Evolutionary conservation across 2,329 filamentous ascomycete species (phyloP).

Genomic region (Chrysoporthe cubensis): DNA sequence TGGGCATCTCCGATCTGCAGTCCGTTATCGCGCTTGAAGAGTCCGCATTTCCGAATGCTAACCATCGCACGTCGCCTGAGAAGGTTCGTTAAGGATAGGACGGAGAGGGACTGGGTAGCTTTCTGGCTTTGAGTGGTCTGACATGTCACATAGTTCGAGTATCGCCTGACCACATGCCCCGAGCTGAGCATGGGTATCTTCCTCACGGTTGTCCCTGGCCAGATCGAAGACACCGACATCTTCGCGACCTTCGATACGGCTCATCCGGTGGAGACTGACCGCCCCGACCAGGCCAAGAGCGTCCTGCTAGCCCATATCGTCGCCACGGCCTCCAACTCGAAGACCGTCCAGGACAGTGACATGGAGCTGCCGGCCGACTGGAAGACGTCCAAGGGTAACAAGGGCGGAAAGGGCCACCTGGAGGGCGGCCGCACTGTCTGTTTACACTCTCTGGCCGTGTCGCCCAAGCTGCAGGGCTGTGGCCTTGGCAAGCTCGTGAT

Average conservation of each 20-base stretch:
- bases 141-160: conserved; percentile 62
- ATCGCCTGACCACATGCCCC: conserved; percentile 74
- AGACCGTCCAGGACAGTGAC: conserved; percentile 71
- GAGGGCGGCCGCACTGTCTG: conserved; percentile 75
- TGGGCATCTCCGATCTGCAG: conserved; percentile 69
- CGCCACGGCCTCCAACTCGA: conserved; percentile 68
- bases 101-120: background rate
- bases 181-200: conserved; percentile 82
- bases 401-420: conserved; percentile 67
- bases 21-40: conserved; percentile 61
- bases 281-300: conserved; percentile 57
- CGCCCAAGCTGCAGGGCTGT: conserved; percentile 73
- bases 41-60: conserved; percentile 54
- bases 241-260: conserved; percentile 57
- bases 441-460: conserved; percentile 80
- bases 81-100: conserved; percentile 48
- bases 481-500: conserved; percentile 76
- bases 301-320: conserved; percentile 79
- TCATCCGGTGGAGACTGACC: conserved; percentile 61
- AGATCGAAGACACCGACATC: conserved; percentile 51
- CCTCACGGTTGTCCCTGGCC: conserved; percentile 61
- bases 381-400: conserved; percentile 52
- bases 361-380: conserved; percentile 77
- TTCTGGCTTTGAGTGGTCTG: conserved; percentile 9
- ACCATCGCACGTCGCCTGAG: conserved; percentile 55